Evolutionary conservation across 164 flowering plant species (phyloP), one percentile per base, ranked within the genome.

Genomic region (Stephania japonica): DNA sequence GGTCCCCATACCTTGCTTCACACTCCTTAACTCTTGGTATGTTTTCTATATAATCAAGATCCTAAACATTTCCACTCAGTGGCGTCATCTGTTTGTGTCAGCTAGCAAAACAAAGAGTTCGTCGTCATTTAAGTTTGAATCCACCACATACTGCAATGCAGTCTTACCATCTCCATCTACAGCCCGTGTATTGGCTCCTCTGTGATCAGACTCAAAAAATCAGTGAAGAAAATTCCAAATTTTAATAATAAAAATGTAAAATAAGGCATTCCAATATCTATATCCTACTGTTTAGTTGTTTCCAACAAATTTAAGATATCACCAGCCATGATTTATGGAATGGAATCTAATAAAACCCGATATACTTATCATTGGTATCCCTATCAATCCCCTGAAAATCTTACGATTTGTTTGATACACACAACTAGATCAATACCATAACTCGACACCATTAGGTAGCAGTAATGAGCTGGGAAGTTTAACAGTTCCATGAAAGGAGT

Each of bases 121-220:
- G 50, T 70, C 77, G 56, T 95, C 94, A 42, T 73, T 84, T 23
- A 90, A 83, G 44, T 85, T 81, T 16, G 85, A 75, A 68, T 88
- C 98, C 70, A 67, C 64, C 24, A 81, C 82, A 27, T 83, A 82
- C 50, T 87, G 85, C 49, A 83, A 72, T 67, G 93, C 81, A 18
- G 86, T 89, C 75, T 83, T 86, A 13, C 91, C 96, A 63, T 85
- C 85, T 42, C 19, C 70, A 70, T 89, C 89, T n/a, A 78, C 70
- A 53, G 84, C 87, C n/a, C 75, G 81, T 43, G 87, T 78, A 75
- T 89, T 78, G 3, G 96, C 94, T 49, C 97, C 94, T 85, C 94
- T 91, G 91, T 80, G 79, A 63, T 50, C 41, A 73, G 27, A 68
- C 42, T 42, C 42, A 64, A 14, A 50, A 10, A 49, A 49, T 50